A percentile compares a stretch with the other conserved stretches of the same genome.
These are phyloP conservation scores for Lablab purpureus DNA, from an alignment of 306 rosid genomes.

Conservation along the genomic window DNA sequence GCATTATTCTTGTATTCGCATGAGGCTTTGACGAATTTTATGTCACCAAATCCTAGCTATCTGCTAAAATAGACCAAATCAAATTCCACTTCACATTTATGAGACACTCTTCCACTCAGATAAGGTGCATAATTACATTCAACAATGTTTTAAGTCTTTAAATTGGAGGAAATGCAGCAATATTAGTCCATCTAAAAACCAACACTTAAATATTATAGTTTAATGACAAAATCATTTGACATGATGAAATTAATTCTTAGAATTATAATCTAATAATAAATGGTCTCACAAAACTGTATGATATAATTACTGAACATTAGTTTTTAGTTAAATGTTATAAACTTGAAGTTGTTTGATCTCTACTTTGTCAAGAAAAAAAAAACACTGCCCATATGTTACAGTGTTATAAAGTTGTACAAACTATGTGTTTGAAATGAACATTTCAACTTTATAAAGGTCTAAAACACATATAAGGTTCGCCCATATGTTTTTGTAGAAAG, in stretches of 20 bases:
- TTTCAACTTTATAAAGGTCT: neutral
- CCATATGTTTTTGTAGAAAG: constrained; percentile 1
- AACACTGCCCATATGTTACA: no score
- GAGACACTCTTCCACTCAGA: neutral
- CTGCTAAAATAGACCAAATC: constrained; percentile 16
- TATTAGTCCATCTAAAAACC: neutral
- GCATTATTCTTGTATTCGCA: neutral
- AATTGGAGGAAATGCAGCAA: neutral
- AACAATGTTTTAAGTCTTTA: neutral
- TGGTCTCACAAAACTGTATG: no score
- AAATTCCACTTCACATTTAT: constrained; percentile 1
- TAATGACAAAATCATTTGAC: no score
- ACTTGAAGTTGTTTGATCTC: no score
- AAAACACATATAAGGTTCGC: neutral
- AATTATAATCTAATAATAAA: no score
- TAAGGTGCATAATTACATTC: neutral
- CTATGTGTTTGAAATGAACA: no score
- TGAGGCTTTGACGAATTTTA: neutral
- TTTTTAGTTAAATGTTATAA: no score
- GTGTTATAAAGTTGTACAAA: no score
- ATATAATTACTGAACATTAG: no score
- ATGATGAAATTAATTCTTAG: no score
- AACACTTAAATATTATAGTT: no score
- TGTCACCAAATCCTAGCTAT: constrained; percentile 1
- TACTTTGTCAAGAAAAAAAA: no score